phyloP scores from a whole-genome alignment of 2,329 filamentous ascomycete genomes.

The Xylariaceae sp. region DNA sequence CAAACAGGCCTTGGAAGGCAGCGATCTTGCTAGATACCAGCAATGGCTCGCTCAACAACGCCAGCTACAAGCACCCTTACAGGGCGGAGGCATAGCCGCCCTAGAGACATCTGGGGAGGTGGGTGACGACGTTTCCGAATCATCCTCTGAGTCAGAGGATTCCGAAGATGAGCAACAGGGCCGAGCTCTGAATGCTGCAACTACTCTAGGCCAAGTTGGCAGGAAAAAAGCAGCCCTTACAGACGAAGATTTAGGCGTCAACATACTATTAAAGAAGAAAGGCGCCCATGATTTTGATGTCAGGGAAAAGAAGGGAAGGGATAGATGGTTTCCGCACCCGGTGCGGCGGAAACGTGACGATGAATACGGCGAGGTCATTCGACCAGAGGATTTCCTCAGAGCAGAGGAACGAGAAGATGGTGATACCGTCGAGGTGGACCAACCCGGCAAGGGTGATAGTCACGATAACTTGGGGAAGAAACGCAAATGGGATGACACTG shows the following conservation, averaged over 20 bases:
- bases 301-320: slow-evolving; percentile 82
- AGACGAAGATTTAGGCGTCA: slow-evolving; percentile 88
- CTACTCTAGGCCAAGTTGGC: slow-evolving; percentile 75
- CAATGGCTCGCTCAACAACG: slow-evolving; percentile 87
- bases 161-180: slow-evolving; percentile 88
- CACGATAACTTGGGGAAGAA: slow-evolving; percentile 79
- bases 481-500: slow-evolving; percentile 78
- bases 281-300: slow-evolving; percentile 93
- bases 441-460: slow-evolving; percentile 45
- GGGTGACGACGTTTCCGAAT: slow-evolving; percentile 80
- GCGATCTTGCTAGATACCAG: slow-evolving; percentile 78
- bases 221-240: slow-evolving; percentile 81
- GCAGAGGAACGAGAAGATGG: slow-evolving; percentile 83
- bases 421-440: slow-evolving; percentile 59
- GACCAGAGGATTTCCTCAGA: slow-evolving; percentile 87
- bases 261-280: slow-evolving; percentile 81
- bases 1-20: slow-evolving; percentile 64
- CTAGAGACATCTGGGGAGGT: slow-evolving; percentile 68
- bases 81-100: slow-evolving; percentile 61
- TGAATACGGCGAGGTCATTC: slow-evolving; percentile 90
- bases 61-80: slow-evolving; percentile 77
- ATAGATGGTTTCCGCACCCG: slow-evolving; percentile 86
- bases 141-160: slow-evolving; percentile 80
- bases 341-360: slow-evolving; percentile 75
- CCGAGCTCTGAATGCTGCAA: slow-evolving; percentile 82